phyloP scores from a whole-genome alignment of 2,329 filamentous ascomycete genomes.

The Colletotrichum magnum region DNA sequence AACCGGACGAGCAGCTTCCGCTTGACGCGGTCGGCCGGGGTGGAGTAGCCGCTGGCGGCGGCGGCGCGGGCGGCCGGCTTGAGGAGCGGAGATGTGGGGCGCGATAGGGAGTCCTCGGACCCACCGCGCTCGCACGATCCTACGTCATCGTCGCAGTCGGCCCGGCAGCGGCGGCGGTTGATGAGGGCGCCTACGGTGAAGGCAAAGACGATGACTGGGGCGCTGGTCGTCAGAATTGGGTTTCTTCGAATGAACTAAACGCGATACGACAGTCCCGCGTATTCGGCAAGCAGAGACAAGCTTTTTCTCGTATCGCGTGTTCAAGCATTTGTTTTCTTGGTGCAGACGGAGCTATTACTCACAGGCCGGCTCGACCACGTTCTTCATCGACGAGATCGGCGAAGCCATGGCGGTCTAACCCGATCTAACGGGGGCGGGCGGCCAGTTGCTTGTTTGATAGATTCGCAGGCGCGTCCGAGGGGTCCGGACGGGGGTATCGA shows the following conservation, averaged over 20 bases:
- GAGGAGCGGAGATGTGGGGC: constrained; percentile 32
- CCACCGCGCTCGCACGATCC: constrained; percentile 28
- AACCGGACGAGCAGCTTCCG: constrained; percentile 44
- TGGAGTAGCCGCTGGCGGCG: neutral
- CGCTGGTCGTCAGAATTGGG: neutral
- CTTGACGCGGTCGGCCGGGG: constrained; percentile 36
- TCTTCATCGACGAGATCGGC: constrained; percentile 30
- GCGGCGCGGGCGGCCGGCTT: constrained; percentile 36
- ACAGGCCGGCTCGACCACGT: constrained; percentile 39
- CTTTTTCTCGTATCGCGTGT: no score
- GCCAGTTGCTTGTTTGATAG: neutral
- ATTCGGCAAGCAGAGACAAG: no score
- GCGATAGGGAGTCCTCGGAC: constrained; percentile 32
- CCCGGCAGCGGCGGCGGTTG: constrained; percentile 30
- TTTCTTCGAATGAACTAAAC: no score
- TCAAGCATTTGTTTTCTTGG: neutral
- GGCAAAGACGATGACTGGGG: constrained; percentile 36
- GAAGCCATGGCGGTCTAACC: constrained; percentile 30
- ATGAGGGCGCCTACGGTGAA: constrained; percentile 41
- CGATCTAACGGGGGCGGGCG: neutral
- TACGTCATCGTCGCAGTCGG: constrained; percentile 30
- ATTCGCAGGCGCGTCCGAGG: neutral
- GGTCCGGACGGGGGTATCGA: neutral
- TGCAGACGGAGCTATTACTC: constrained; percentile 4
- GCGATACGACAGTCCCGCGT: no score